Conservation (phyloP, 257 asterid species). For the Henckelia pumila region DNA sequence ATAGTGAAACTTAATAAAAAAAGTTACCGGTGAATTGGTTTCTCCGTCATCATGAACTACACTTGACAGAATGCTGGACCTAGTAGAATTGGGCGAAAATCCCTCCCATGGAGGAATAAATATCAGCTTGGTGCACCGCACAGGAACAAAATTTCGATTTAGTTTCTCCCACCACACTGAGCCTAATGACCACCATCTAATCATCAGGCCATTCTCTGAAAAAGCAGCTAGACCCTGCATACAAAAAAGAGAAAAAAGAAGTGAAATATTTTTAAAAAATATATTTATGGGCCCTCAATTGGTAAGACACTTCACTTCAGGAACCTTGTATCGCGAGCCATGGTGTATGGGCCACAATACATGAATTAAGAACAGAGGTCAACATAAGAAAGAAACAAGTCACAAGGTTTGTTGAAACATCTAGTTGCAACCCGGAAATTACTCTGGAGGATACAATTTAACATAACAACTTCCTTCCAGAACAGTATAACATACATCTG, state of each 20-base stretch:
- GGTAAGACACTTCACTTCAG: slow-evolving; percentile 4
- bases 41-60: slow-evolving; percentile 43
- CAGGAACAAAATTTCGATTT: slow-evolving; percentile 76
- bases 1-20: no score
- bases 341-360: neutral
- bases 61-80: slow-evolving; percentile 81
- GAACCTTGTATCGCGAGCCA: neutral
- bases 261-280: neutral
- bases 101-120: slow-evolving; percentile 97
- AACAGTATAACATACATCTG: no score
- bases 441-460: neutral
- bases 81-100: slow-evolving; percentile 75
- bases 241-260: slow-evolving; percentile 16
- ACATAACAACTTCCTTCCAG: neutral
- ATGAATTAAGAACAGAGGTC: slow-evolving; percentile 2
- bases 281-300: neutral
- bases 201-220: slow-evolving; percentile 87
- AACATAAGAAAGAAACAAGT: neutral
- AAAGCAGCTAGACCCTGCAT: slow-evolving; percentile 90
- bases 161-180: slow-evolving; percentile 98
- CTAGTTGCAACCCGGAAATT: neutral
- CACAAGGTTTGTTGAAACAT: neutral
- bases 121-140: slow-evolving; percentile 87
- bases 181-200: slow-evolving; percentile 97
- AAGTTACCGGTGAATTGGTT: slow-evolving; percentile 56